Conservation (phyloP, 2,329 filamentous ascomycete species). For the Ascochyta clinopodiicola region DNA sequence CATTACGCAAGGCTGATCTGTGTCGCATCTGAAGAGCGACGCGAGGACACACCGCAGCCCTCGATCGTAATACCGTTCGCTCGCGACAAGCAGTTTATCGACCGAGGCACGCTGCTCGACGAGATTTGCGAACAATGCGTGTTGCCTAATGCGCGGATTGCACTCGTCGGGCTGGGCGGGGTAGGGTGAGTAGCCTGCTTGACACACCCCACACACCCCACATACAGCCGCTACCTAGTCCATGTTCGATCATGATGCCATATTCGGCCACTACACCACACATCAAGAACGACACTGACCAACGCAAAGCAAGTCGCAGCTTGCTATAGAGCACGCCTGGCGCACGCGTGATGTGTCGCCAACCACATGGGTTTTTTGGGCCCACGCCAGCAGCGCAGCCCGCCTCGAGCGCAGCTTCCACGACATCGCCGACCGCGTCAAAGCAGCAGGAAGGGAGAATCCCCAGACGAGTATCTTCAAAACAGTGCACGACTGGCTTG, state of each 20-base stretch:
- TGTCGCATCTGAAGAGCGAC: neutral
- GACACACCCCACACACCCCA: neutral
- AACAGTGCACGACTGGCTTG: conserved; percentile 17
- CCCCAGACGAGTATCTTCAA: conserved; percentile 20
- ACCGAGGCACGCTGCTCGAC: conserved; percentile 22
- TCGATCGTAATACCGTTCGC: conserved; percentile 25
- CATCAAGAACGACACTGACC: conserved; percentile 2
- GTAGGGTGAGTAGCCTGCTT: conserved; percentile 20
- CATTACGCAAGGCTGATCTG: neutral
- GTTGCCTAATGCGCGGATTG: conserved; percentile 18
- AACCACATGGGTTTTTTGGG: conserved; percentile 26
- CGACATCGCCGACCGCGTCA: conserved; percentile 23
- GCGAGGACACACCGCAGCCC: conserved; percentile 1
- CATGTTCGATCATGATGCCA: no score
- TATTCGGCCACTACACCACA: no score
- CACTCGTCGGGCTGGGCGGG: conserved; percentile 38
- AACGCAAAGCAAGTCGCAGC: conserved; percentile 21
- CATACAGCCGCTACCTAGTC: no score
- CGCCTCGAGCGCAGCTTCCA: conserved; percentile 24
- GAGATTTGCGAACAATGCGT: conserved; percentile 14
- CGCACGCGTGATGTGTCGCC: conserved; percentile 13
- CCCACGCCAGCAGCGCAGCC: conserved; percentile 13
- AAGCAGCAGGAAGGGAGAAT: conserved; percentile 17
- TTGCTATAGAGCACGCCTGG: conserved; percentile 17
- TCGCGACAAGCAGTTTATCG: conserved; percentile 32